Evolutionary conservation across 108 stramenopile genomes (phyloP).

Genomic region (Skeletonema grethae): DNA sequence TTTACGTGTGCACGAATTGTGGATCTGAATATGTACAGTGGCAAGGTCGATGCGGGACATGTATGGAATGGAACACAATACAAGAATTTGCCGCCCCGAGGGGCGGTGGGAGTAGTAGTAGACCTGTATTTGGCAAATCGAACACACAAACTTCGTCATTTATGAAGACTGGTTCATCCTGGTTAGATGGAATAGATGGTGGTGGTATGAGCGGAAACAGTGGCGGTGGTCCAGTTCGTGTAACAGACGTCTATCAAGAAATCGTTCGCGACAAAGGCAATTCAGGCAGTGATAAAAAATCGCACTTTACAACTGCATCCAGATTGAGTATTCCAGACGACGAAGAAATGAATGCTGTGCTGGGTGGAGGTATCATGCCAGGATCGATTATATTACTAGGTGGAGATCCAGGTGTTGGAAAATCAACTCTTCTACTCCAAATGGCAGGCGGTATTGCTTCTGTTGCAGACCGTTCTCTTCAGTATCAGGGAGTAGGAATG

Average conservation of each 20-base stretch:
- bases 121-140: conserved; percentile 8
- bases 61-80: conserved; percentile 92
- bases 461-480: conserved; percentile 43
- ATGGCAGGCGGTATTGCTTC: conserved; percentile 68
- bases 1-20: conserved; percentile 82
- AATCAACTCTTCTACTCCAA: conserved; percentile 77
- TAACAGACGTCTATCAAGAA: conserved; percentile 67
- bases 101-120: conserved; percentile 8
- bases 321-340: conserved; percentile 68
- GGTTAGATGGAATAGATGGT: conserved; percentile 65
- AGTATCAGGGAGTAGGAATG: conserved; percentile 68
- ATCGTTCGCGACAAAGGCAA: conserved; percentile 16
- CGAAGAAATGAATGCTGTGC: conserved; percentile 86
- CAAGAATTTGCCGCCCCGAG: conserved; percentile 62
- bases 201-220: conserved; percentile 11
- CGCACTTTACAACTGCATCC: conserved; percentile 18
- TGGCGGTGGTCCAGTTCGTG: conserved; percentile 59
- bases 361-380: conserved; percentile 92
- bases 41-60: conserved; percentile 90
- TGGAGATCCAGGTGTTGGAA: conserved; percentile 86
- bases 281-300: conserved; percentile 5
- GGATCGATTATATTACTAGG: conserved; percentile 89
- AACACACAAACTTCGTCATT: conserved; percentile 3
- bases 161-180: conserved; percentile 40
- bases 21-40: conserved; percentile 90